These are phyloP conservation scores for Chenopodium berlandieri DNA, from an alignment of 148 eudicot species.

Conservation along the genomic window DNA sequence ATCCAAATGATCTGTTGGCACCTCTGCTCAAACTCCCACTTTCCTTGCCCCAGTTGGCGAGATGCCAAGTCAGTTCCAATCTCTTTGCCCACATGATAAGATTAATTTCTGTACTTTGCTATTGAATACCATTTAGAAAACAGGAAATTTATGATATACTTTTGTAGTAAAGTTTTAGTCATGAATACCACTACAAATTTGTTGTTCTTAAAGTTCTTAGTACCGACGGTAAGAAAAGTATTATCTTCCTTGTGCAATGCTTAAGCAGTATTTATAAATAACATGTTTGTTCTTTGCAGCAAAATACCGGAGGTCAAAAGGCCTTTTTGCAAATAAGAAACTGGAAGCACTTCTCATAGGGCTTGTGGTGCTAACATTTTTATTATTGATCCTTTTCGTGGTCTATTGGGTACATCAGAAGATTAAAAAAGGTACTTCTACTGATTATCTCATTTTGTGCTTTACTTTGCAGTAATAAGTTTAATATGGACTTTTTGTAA, in stretches of 20 bases:
- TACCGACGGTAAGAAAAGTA: background rate
- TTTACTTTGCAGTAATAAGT: background rate
- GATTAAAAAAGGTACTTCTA: slow-evolving; percentile 36
- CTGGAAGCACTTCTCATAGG: slow-evolving; percentile 25
- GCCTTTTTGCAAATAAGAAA: slow-evolving; percentile 12
- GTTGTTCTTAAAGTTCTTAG: background rate
- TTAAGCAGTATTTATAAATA: background rate
- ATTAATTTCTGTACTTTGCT: no score
- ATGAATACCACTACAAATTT: background rate
- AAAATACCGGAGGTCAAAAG: slow-evolving; percentile 21
- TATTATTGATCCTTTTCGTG: slow-evolving; percentile 11
- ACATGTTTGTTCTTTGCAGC: slow-evolving; percentile 27
- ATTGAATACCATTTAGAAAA: background rate
- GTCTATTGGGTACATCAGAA: slow-evolving; percentile 24
- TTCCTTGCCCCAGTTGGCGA: no score
- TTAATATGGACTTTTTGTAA: background rate
- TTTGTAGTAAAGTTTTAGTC: background rate
- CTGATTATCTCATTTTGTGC: background rate
- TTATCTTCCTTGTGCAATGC: background rate
- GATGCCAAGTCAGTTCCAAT: no score
- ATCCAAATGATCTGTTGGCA: no score
- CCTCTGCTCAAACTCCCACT: no score
- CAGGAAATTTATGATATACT: no score
- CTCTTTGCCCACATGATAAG: no score
- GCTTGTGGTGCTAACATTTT: slow-evolving; percentile 19